Base-by-base conservation (phyloP, 306 rosid genomes). In the Fragaria ananassa region DNA sequence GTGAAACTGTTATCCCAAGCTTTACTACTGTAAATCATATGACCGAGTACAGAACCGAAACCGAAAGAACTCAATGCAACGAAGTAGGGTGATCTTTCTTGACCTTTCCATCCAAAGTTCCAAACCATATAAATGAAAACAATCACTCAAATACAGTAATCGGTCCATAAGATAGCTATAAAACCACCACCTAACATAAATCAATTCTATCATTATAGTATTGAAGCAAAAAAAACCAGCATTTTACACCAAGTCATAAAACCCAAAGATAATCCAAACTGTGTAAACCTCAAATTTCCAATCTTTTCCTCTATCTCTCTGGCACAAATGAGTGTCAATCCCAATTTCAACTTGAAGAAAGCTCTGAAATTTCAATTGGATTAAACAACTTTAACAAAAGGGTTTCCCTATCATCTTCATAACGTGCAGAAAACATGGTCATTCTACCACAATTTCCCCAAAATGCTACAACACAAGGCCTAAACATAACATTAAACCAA, bases 391-490 rank as follows among this genome's bases (percentile, higher is more conserved):
- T 19, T 3, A n/a, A 45, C 31, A 61, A 29, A 61, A 0, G 9
- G 23, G 54, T 62, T 19, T 45, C 60, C 46, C 70, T 2, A 41
- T 13, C n/a, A 57, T 7, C 23, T 53, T 27, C 51, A 10, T n/a
- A 68, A 65, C 58, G 47, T 23, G 69, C 71, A 67, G 47, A 74
- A 53, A 18, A 41, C 44, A 37, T 74, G 42, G 17, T 41, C 27
- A 72, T 39, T 13, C 18, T 17, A 76, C 77, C 34, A 47, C 6
- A 46, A 74, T 19, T 14, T 77, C 44, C 71, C 74, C 60, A 54
- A 70, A 68, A 64, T 56, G 19, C 42, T 2, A 71, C 39, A 2
- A n/a, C 8, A 21, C 9, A 77, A 61, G 19, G 57, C 58, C 42
- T 15, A 68, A 76, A 78, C 54, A 46, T 45, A 56, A 65, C 15